phyloP scores from a whole-genome alignment of 805 yeast genomes.

The Candida ortonii region DNA sequence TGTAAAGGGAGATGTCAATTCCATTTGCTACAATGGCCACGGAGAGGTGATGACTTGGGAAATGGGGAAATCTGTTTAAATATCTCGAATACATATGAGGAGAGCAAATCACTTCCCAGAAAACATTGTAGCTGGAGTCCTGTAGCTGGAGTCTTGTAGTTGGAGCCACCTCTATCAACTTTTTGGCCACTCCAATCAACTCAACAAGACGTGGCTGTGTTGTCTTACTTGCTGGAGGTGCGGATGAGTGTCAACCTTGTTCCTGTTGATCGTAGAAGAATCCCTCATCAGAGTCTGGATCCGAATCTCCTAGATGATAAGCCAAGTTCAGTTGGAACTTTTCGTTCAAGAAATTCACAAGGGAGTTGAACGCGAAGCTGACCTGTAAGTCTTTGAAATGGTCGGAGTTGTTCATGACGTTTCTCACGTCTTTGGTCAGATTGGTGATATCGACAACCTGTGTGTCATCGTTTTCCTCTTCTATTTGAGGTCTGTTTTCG shows the following conservation, averaged over 20 bases:
- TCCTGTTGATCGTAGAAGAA: constrained; percentile 3
- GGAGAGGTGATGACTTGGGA: no score
- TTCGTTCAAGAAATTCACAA: constrained; percentile 12
- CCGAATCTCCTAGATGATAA: constrained; percentile 10
- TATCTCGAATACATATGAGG: no score
- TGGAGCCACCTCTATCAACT: no score
- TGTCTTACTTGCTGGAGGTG: no score
- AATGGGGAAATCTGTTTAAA: no score
- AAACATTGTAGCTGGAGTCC: no score
- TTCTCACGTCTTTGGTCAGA: constrained; percentile 11
- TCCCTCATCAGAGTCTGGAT: constrained; percentile 8
- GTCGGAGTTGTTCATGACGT: constrained; percentile 15
- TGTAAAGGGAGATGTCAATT: no score
- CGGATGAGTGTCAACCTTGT: not conserved
- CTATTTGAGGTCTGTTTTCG: constrained; percentile 28
- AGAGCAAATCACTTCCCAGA: no score
- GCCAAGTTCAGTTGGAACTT: constrained; percentile 12
- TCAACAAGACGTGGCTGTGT: no score
- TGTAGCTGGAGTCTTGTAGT: no score
- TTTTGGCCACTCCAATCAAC: no score
- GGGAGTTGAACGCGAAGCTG: constrained; percentile 12
- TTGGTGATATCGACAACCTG: constrained; percentile 9
- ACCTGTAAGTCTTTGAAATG: constrained; percentile 9
- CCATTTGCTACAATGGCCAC: no score
- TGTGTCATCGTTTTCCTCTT: constrained; percentile 30